A percentile compares a stretch with the other conserved stretches of the same genome.
phyloP scores from a whole-genome alignment of 73 alveolate genomes.

The Tetrahymena malaccensis region DNA sequence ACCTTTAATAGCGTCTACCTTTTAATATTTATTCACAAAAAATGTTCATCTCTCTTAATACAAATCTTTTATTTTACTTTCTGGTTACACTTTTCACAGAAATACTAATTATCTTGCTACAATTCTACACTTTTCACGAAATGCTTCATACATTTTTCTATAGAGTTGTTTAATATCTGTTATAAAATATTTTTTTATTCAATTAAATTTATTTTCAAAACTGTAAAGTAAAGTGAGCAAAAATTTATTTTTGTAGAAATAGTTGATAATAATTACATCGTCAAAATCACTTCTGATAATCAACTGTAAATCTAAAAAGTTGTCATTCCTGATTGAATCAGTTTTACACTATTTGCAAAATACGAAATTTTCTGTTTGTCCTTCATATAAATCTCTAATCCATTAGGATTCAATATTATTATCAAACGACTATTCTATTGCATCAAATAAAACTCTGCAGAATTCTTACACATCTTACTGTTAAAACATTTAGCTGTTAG shows the following conservation, averaged over 20 bases:
- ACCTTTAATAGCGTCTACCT: constrained; percentile 70
- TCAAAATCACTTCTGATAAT: constrained; percentile 68
- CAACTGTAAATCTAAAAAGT: constrained; percentile 72
- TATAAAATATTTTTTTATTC: not conserved
- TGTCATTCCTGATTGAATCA: constrained; percentile 53
- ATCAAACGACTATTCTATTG: constrained; percentile 70
- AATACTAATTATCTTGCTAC: constrained; percentile 69
- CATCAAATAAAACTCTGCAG: constrained; percentile 88
- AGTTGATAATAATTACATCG: constrained; percentile 17
- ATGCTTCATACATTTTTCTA: constrained; percentile 78
- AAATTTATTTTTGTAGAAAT: not conserved
- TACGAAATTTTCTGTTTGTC: constrained; percentile 53
- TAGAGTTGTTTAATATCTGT: constrained; percentile 53
- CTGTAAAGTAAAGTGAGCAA: too few species aligned
- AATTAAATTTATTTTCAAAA: not conserved
- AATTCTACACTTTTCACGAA: constrained; percentile 78
- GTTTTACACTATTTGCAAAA: constrained; percentile 75
- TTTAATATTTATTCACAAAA: too few species aligned
- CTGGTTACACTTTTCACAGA: constrained; percentile 74
- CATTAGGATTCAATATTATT: constrained; percentile 44
- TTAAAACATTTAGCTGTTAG: constrained; percentile 9
- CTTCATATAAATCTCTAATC: constrained; percentile 70
- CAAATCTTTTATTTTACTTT: constrained; percentile 34
- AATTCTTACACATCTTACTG: constrained; percentile 66
- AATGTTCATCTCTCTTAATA: not conserved